Evolutionary conservation across 371 early-diverging fungal species (phyloP).

Genomic region (Antonospora locustae): DNA sequence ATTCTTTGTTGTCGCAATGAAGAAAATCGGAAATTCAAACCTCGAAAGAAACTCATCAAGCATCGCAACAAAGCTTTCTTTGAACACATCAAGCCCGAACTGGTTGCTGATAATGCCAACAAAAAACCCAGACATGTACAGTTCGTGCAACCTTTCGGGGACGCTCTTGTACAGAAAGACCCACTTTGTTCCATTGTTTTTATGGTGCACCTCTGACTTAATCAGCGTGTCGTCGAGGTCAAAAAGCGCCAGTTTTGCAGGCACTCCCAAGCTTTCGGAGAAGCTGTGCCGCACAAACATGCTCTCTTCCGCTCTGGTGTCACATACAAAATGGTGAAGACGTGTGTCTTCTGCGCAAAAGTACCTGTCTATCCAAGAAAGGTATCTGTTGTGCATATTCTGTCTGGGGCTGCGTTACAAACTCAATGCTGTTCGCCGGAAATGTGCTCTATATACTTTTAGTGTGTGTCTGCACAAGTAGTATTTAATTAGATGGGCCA

Average conservation of each 20-base stretch:
- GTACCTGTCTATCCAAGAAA: too few relatives aligned
- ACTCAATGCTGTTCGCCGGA: too few relatives aligned
- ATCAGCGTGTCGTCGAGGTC: slow-evolving; percentile 25
- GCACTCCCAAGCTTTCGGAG: too few relatives aligned
- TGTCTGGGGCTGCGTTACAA: too few relatives aligned
- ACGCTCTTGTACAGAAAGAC: slow-evolving; percentile 1
- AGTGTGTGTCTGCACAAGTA: too few relatives aligned
- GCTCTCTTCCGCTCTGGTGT: too few relatives aligned
- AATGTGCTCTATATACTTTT: too few relatives aligned
- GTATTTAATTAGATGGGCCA: too few relatives aligned
- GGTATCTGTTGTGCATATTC: too few relatives aligned
- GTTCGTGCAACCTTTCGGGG: slow-evolving; percentile 1
- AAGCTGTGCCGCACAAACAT: too few relatives aligned
- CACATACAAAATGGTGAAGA: too few relatives aligned
- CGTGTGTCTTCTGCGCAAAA: too few relatives aligned
- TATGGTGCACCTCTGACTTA: background rate
- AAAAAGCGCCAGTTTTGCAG: slow-evolving; percentile 26
- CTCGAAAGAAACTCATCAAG: background rate
- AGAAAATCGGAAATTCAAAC: slow-evolving; percentile 17
- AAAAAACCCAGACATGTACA: slow-evolving; percentile 9
- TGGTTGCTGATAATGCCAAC: slow-evolving; percentile 24
- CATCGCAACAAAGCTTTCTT: slow-evolving; percentile 12
- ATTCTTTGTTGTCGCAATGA: slow-evolving; percentile 10
- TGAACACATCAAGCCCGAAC: background rate
- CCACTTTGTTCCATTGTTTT: background rate